phyloP scores from a whole-genome alignment of 2,329 filamentous ascomycete species.

The Aspergillus sp. region DNA sequence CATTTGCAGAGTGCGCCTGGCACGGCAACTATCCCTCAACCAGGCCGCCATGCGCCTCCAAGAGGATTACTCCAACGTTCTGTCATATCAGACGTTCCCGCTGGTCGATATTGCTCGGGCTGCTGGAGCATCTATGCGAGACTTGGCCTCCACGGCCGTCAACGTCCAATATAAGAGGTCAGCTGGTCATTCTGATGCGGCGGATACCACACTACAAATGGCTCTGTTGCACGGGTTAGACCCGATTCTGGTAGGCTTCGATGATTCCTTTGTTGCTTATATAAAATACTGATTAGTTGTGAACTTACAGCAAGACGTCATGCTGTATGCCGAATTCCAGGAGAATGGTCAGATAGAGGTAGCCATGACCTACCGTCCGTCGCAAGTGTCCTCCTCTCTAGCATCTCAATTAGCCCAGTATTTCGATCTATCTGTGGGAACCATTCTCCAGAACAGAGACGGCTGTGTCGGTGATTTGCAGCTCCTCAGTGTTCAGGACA shows the following conservation, averaged over 20 bases:
- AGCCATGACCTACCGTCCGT: slow-evolving; percentile 1
- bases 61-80: slow-evolving; percentile 3
- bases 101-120: slow-evolving; percentile 2
- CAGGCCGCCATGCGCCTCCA: slow-evolving; percentile 1
- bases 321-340: background rate
- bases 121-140: background rate
- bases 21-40: background rate
- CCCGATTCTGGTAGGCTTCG: slow-evolving; percentile 1
- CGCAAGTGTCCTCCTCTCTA: background rate
- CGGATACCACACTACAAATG: background rate
- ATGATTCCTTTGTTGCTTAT: background rate
- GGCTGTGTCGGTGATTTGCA: background rate
- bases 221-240: background rate
- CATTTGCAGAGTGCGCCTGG: background rate
- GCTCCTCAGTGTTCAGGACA: background rate
- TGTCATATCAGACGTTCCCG: slow-evolving; percentile 5
- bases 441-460: background rate
- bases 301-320: slow-evolving; percentile 1
- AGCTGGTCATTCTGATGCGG: background rate
- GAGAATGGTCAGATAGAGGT: background rate
- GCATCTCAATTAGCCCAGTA: background rate
- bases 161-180: slow-evolving; percentile 2
- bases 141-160: slow-evolving; percentile 3
- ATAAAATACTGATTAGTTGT: background rate
- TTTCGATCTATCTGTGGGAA: background rate